These are phyloP conservation scores for Pachyrhizus erosus DNA, from an alignment of 306 rosid genomes.

Conservation along the genomic window DNA sequence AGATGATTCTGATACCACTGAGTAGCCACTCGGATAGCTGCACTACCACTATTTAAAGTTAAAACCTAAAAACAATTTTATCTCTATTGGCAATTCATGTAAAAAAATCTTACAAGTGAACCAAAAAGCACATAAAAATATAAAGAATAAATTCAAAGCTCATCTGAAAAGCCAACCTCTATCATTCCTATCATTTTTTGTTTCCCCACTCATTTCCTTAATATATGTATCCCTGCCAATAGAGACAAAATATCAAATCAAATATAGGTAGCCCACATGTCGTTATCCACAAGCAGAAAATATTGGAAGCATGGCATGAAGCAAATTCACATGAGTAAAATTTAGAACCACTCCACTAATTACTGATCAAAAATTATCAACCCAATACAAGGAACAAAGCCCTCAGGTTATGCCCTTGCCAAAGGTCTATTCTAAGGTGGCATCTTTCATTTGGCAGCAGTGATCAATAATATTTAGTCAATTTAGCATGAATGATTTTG, in stretches of 20 bases:
- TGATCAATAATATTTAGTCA: constrained; percentile 11
- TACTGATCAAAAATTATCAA: constrained; percentile 12
- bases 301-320: constrained; percentile 6
- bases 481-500: constrained; percentile 5
- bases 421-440: constrained; percentile 5
- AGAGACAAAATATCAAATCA: constrained; percentile 23
- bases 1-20: constrained; percentile 98
- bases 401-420: not conserved
- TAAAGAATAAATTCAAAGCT: constrained; percentile 31
- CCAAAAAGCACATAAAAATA: constrained; percentile 7
- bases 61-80: constrained; percentile 28
- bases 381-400: constrained; percentile 8
- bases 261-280: not conserved
- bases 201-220: constrained; percentile 87
- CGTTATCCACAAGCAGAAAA: constrained; percentile 11
- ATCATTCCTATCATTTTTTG: constrained; percentile 93
- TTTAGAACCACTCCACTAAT: not conserved
- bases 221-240: constrained; percentile 86
- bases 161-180: constrained; percentile 70
- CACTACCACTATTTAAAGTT: constrained; percentile 46
- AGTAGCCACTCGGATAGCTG: constrained; percentile 96
- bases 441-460: not conserved
- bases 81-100: constrained; percentile 21
- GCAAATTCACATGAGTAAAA: constrained; percentile 18
- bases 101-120: constrained; percentile 26